Evolutionary conservation across 2,329 filamentous ascomycete genomes (phyloP).

Genomic region (Cladosporium sp.): DNA sequence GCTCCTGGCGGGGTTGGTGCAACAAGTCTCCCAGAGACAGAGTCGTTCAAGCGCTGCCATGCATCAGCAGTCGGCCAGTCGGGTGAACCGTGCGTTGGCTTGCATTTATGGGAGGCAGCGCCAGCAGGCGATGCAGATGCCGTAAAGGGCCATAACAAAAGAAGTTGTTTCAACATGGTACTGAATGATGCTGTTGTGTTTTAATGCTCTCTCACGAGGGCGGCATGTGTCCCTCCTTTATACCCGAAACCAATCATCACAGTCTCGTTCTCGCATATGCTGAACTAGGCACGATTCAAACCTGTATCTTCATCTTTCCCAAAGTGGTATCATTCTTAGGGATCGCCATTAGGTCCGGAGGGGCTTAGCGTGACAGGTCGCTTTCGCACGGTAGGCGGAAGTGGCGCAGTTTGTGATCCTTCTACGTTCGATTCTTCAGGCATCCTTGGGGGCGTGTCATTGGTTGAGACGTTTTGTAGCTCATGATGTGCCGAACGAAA

Average conservation of each 20-base stretch:
- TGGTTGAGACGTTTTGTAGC: no score
- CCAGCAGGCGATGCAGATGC: no score
- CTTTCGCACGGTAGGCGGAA: not conserved
- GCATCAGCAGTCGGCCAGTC: constrained; percentile 45
- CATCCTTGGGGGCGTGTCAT: no score
- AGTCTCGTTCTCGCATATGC: no score
- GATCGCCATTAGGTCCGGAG: not conserved
- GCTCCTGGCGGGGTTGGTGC: constrained; percentile 19
- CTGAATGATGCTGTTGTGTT: not conserved
- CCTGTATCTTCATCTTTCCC: not conserved
- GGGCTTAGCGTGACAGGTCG: not conserved
- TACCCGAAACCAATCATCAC: not conserved
- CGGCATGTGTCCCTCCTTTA: not conserved
- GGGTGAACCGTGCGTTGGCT: not conserved
- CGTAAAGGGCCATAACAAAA: not conserved
- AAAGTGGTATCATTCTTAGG: not conserved
- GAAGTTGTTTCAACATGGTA: not conserved
- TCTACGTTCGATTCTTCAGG: no score
- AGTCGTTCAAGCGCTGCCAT: constrained; percentile 51
- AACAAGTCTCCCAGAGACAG: constrained; percentile 49
- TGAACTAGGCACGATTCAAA: no score
- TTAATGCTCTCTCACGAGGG: not conserved
- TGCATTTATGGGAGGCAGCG: constrained; percentile 1
- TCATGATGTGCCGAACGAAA: no score
- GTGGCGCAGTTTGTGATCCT: not conserved